Percentiles rank a stretch among this genome's conserved stretches.
These are phyloP conservation scores for Cucurbita maxima DNA, from an alignment of 306 rosid genomes.

Conservation along the genomic window DNA sequence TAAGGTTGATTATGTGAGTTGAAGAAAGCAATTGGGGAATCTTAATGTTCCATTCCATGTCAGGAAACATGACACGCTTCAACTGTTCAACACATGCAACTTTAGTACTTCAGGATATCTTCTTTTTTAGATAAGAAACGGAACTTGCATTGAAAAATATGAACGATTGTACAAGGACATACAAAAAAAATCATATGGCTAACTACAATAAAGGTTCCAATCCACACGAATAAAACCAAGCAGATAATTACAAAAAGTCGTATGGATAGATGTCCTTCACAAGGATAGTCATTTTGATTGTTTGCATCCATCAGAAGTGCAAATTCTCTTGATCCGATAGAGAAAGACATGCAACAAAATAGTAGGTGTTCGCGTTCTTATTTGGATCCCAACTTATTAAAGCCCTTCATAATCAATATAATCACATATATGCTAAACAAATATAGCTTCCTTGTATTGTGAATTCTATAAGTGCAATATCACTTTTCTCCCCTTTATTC, in stretches of 20 bases:
- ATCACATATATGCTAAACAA: background rate
- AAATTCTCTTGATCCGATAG: background rate
- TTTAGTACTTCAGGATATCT: background rate
- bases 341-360: background rate
- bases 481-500: background rate
- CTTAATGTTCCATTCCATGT: background rate
- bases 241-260: background rate
- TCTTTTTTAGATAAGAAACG: background rate
- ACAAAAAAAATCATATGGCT: no score
- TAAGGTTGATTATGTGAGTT: background rate
- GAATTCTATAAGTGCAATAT: background rate
- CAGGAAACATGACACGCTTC: background rate
- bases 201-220: no score
- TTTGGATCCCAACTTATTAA: background rate
- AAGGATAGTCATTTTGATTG: background rate
- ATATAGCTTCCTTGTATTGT: background rate
- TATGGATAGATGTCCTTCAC: background rate
- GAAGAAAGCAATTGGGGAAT: background rate
- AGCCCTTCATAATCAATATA: background rate
- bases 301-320: background rate
- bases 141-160: background rate
- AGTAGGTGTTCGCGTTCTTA: background rate
- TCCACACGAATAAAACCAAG: no score
- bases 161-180: background rate
- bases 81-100: background rate